phyloP scores from a whole-genome alignment of 192 early-diverging fungal genomes.

The Coemansia sp. region DNA sequence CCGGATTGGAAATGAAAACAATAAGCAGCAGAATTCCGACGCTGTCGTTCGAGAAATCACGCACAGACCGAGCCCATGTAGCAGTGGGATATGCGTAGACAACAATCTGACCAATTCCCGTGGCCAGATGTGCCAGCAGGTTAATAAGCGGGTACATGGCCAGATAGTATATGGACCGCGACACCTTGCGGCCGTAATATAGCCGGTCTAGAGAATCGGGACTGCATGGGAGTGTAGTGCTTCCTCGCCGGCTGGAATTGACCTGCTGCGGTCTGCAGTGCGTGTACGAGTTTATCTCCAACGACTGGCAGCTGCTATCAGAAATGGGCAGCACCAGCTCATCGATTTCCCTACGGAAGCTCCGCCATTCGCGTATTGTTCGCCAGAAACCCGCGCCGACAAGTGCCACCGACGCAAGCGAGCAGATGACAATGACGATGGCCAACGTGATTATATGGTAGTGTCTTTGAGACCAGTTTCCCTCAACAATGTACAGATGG shows the following conservation, averaged over 20 bases:
- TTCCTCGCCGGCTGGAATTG: conserved; percentile 9
- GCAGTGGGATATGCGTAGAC: conserved; percentile 47
- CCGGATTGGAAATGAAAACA: conserved; percentile 54
- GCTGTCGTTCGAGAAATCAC: conserved; percentile 54
- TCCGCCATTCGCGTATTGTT: conserved; percentile 55
- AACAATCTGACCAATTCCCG: conserved; percentile 46
- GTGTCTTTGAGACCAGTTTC: conserved; percentile 44
- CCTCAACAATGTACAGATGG: conserved; percentile 54
- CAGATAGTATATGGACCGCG: conserved; percentile 54
- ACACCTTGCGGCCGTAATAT: conserved; percentile 55
- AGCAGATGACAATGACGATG: conserved; percentile 50
- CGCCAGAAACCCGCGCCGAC: conserved; percentile 54
- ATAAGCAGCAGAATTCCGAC: conserved; percentile 50
- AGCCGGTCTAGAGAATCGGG: conserved; percentile 51
- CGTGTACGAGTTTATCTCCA: conserved; percentile 10
- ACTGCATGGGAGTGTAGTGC: conserved; percentile 22
- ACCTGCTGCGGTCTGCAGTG: not conserved
- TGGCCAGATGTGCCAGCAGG: conserved; percentile 47
- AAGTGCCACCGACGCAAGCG: conserved; percentile 46
- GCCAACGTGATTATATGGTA: conserved; percentile 54
- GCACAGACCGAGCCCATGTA: conserved; percentile 47
- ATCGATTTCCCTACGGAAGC: conserved; percentile 43
- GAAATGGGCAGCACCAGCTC: conserved; percentile 52
- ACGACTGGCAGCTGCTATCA: conserved; percentile 24
- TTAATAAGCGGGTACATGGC: conserved; percentile 53